Base-by-base conservation (phyloP, 768 basidiomycete genomes). In the Macrolepiota albuminosa region DNA sequence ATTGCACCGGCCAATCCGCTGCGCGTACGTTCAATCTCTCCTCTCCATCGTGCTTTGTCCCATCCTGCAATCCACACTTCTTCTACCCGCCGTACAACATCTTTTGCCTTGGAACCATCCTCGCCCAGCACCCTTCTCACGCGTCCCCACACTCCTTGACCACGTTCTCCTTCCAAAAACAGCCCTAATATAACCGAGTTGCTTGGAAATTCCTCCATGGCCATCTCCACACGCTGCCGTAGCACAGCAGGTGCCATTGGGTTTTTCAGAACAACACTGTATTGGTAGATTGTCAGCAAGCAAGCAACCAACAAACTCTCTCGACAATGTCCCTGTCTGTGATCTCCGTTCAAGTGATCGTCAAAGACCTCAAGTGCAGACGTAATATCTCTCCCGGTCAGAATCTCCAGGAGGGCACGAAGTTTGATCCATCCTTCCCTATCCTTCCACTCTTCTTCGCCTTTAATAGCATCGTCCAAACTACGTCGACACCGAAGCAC, bases 61-160 rank as follows among this genome's bases (percentile, higher is more conserved):
- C 89, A 91, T n/a, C 86, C 81, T 10, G 85, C 83, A 2, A 90
- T 75, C 91, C 91, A 93, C 0, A 91, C 82, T 64, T 93, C 89
- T 62, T 82, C 78, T 4, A 82, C 72, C 57, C 87, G 75, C 67
- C 88, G 75, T 43, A 78, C 71, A 14, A 92, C 74, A 57, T 78
- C 79, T 69, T 88, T 91, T 58, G 79, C 75, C 56, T 70, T 73
- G 9, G 67, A 72, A 10, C 71, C 73, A 33, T 73, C 77, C 56
- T 84, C 84, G 0, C 86, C 83, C 37, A 89, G 65, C 54, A 83
- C 76, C 16, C 74, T 70, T 60, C 87, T 73, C 36, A 92, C 83
- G 29, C 83, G 78, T 6, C 90, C 91, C 91, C 91, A 92, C 26
- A 89, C 78, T 0, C 87, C 87, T 66, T 89, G 84, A 0, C 91